Base-by-base conservation (phyloP, 176 grass and related monocot species). In the Alopecurus myosuroides region DNA sequence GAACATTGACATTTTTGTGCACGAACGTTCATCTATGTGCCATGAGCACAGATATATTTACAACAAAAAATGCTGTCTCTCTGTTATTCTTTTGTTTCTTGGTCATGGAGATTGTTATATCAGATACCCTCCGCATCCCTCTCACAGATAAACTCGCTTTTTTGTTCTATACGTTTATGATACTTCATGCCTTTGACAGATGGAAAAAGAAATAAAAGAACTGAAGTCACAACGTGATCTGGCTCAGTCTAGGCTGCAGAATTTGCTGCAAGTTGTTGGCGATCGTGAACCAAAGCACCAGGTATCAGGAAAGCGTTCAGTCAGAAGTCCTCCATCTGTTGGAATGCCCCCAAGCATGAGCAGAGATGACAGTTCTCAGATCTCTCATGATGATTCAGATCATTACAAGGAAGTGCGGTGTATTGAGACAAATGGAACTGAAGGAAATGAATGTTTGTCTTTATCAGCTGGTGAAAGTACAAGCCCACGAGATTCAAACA, bases 181-280 rank as follows among this genome's bases (percentile, higher is more conserved):
- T 40, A 53, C 62, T 19, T 35, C 76, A 53, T 82, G 46, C 10
- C 66, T 51, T 88, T 51, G 61, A 15, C 82, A 99, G 97, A 94
- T 99, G 93, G 93, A 94, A 70, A 99, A 89, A 78, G 88, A 99
- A 85, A 96, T 99, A 74, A 92, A 89, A 83, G 93, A 96, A 70
- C 81, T 99, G 73, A 96, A 95, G 70, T 85, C 88, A 74, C 89
- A 96, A 52, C 66, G 86, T 65, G 89, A 99, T 83, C 71, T 90
- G 78, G 93, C 91, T 82, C 81, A 92, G 34, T 92, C 97, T 82
- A 87, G 89, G 81, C 89, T 94, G 37, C 89, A 90, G 63, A 80
- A 93, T 91, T 75, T 92, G 88, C 86, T 94, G 53, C 79, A 81
- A 29, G 86, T 65, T 81, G 85, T 92, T 83, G 88, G 93, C 19